Conservation (phyloP, 1,139 yeast genomes). For the Hyphopichia fennica region DNA sequence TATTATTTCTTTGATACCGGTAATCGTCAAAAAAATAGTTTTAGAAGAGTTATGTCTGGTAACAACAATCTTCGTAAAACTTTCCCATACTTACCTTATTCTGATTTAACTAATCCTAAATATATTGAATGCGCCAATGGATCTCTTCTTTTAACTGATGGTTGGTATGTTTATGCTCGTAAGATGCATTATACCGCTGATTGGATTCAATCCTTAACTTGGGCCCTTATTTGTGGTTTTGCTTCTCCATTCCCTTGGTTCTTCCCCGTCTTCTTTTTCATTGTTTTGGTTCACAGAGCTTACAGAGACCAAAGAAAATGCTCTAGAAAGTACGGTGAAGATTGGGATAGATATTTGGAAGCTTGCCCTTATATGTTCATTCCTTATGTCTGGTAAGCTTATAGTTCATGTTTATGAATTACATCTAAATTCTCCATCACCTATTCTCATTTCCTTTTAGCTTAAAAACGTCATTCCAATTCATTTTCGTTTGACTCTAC, state of each 20-base stretch:
- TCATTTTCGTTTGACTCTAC: neutral
- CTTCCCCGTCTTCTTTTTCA: slow-evolving; percentile 86
- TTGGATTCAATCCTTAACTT: slow-evolving; percentile 78
- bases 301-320: slow-evolving; percentile 84
- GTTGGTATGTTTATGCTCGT: slow-evolving; percentile 92
- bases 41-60: slow-evolving; percentile 86
- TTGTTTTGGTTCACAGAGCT: slow-evolving; percentile 87
- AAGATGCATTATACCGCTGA: slow-evolving; percentile 96
- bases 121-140: slow-evolving; percentile 86
- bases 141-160: slow-evolving; percentile 80
- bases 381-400: slow-evolving; percentile 71
- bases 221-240: slow-evolving; percentile 93
- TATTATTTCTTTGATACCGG: slow-evolving; percentile 94
- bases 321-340: slow-evolving; percentile 83
- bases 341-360: slow-evolving; percentile 84
- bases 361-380: slow-evolving; percentile 91
- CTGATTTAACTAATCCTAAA: slow-evolving; percentile 76
- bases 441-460: neutral
- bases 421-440: neutral
- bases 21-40: slow-evolving; percentile 92
- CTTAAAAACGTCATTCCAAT: neutral
- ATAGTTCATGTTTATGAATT: neutral
- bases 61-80: slow-evolving; percentile 72
- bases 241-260: slow-evolving; percentile 92
- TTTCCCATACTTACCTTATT: slow-evolving; percentile 91